phyloP scores from a whole-genome alignment of 73 alveolate genomes.

The Tetrahymena thermophila region DNA sequence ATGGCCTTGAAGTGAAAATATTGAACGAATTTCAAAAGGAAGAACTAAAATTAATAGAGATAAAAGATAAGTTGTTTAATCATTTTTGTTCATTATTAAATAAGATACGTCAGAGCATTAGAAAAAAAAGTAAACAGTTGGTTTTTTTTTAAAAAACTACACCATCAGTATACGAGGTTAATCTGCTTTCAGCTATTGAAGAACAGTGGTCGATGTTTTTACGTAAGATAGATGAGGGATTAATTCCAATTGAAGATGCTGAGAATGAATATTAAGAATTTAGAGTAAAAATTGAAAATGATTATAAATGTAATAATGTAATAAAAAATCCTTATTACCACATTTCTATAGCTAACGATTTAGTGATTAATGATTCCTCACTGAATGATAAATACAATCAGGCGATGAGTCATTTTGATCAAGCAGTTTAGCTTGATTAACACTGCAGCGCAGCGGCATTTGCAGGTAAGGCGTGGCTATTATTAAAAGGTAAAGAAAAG shows the following conservation, averaged over 20 bases:
- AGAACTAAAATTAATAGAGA: not conserved
- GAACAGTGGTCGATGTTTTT: not conserved
- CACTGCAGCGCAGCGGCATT: not conserved
- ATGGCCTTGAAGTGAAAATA: not conserved
- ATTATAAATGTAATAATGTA: not conserved
- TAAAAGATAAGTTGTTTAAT: not conserved
- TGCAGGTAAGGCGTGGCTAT: not conserved
- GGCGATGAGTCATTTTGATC: not conserved
- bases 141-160: not conserved
- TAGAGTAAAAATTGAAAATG: not conserved
- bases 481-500: not conserved
- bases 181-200: not conserved
- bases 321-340: constrained; percentile 5
- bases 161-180: too few relatives aligned
- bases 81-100: not conserved
- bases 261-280: not conserved
- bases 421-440: not conserved
- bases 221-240: not conserved
- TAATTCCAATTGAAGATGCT: not conserved
- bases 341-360: not conserved
- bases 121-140: not conserved
- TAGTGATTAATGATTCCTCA: not conserved
- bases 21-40: not conserved
- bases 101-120: not conserved
- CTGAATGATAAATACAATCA: not conserved